Percentiles rank a stretch among this genome's conserved stretches.
These are phyloP conservation scores for Tulasnella sp. DNA, from an alignment of 768 basidiomycete genomes.

Conservation along the genomic window DNA sequence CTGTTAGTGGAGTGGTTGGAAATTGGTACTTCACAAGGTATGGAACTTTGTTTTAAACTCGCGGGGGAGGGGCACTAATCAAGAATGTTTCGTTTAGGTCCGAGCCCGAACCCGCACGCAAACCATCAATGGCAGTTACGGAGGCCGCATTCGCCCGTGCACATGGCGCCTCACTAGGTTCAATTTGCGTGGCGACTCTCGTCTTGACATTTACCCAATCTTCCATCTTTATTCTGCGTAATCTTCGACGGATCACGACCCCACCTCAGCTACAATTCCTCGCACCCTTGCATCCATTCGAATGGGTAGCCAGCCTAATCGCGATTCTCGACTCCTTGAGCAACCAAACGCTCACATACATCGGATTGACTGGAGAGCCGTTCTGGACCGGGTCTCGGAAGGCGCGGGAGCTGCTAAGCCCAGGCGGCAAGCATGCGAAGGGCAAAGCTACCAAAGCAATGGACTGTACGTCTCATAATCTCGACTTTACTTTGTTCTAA, in stretches of 20 bases:
- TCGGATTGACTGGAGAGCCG: constrained; percentile 68
- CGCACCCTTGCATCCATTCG: constrained; percentile 34
- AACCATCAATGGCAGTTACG: constrained; percentile 50
- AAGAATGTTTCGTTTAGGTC: neutral
- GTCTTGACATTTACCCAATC: constrained; percentile 58
- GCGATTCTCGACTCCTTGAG: constrained; percentile 50
- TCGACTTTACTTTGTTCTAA: neutral
- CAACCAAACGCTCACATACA: constrained; percentile 66
- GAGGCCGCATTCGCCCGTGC: constrained; percentile 76
- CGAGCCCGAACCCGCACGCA: neutral
- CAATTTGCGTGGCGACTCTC: constrained; percentile 69
- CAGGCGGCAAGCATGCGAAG: constrained; percentile 36
- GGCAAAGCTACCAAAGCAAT: constrained; percentile 35
- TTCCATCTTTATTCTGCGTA: constrained; percentile 26
- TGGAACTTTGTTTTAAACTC: constrained; percentile 34
- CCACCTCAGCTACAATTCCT: constrained; percentile 31
- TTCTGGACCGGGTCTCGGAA: constrained; percentile 59
- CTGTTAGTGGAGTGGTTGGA: constrained; percentile 77
- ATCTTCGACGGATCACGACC: constrained; percentile 30
- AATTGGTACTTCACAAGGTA: constrained; percentile 84
- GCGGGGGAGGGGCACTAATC: constrained; percentile 27
- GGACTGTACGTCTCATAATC: constrained; percentile 39
- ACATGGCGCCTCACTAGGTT: constrained; percentile 76
- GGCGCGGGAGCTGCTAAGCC: constrained; percentile 53
- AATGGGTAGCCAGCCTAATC: constrained; percentile 40